Base-by-base conservation (phyloP, 257 asterid species). In the Solanum paucissectum region DNA sequence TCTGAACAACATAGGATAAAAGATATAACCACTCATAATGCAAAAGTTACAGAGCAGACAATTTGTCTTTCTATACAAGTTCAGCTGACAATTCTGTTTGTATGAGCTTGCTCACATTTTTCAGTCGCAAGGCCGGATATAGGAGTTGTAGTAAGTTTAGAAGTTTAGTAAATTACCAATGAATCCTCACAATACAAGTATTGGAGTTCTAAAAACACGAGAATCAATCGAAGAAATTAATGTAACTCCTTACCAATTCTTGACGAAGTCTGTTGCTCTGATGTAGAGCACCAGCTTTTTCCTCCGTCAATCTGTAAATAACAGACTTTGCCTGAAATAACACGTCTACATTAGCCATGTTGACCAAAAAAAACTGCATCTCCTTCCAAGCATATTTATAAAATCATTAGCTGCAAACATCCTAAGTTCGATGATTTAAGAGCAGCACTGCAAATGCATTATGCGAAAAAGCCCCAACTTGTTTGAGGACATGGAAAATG, bases 281-380 rank as follows among this genome's bases (percentile, higher is more conserved):
- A 77, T 94, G 96, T 90, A 90, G 58, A 49, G 98, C 98, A 86
- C 92, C 92, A 72, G 91, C 87, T 90, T 94, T 95, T 90, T 96
- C 98, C 92, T 93, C 95, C 0, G 95, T 91, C 91, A 93, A 88
- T 84, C 92, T 96, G 20, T 95, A 89, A 88, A 94, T 90, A 44
- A 90, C 91, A 34, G 98, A 91, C 83, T 91, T 93, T 69, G 89
- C 93, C 98, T 96, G 90, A 84, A 84, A 90, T n/a, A 32, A 86
- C 27, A 69, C 75, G 82, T 79, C 40, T 42, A 32, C 25, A 13
- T 85, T 83, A 86, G 64, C 29, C 36, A 85, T 62, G 52, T 55
- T 27, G 87, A 21, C 83, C 7, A 0, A 7, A 72, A 72, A 32
- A 72, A 33, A 13, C 4, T 33, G 7, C 2, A 74, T 37, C 84